phyloP scores from a whole-genome alignment of 352 stramenopile species.

The Aphanomyces invadans region DNA sequence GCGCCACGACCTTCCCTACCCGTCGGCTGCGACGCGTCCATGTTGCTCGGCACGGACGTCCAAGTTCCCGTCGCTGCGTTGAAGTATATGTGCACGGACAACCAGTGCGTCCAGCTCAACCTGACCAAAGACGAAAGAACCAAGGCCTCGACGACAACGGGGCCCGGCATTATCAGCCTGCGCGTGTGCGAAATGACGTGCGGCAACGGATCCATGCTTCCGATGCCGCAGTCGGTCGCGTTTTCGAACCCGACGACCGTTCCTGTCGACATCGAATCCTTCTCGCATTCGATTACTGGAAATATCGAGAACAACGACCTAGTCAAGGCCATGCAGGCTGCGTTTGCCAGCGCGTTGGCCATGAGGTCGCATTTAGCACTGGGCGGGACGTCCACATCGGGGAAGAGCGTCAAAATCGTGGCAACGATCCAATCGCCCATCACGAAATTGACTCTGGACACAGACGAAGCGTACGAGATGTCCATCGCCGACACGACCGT shows the following conservation, averaged over 20 bases:
- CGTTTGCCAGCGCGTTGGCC: not conserved
- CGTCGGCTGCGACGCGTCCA: not conserved
- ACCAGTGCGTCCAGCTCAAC: constrained; percentile 7
- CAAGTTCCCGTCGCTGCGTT: not conserved
- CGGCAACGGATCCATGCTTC: constrained; percentile 12
- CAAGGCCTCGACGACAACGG: not conserved
- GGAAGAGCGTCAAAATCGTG: not conserved
- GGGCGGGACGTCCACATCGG: not conserved
- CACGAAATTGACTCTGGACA: not conserved
- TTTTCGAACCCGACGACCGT: not conserved
- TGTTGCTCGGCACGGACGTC: not conserved
- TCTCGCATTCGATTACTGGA: not conserved
- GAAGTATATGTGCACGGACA: constrained; percentile 2
- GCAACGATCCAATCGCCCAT: not conserved
- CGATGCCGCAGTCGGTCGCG: not conserved
- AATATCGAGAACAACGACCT: not conserved
- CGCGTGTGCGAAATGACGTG: constrained; percentile 25
- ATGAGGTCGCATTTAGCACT: not conserved
- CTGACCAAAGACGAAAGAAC: constrained; percentile 1
- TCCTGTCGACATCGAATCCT: not conserved
- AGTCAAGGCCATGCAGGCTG: not conserved
- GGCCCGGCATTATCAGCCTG: not conserved
- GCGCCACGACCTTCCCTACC: not conserved
- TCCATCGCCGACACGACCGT: constrained; percentile 9
- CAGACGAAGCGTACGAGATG: constrained; percentile 23